Conservation (phyloP, 2,329 filamentous ascomycete species). For the Macrophomina tecta region DNA sequence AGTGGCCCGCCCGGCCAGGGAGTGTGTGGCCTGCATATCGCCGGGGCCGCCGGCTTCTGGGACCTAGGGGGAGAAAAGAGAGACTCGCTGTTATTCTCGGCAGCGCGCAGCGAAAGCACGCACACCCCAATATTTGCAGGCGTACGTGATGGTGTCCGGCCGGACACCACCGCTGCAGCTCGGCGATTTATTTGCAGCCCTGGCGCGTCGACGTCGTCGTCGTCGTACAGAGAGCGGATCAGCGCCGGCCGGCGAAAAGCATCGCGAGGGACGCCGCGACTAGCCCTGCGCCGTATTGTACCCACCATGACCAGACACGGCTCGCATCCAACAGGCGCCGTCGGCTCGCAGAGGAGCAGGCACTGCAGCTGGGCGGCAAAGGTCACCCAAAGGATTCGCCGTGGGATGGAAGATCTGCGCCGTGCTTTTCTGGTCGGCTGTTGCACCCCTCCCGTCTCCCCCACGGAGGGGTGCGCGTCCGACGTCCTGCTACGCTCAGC, state of each 20-base stretch:
- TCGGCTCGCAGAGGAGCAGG: neutral
- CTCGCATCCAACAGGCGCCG: neutral
- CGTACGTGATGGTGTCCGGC: neutral
- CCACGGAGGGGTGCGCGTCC: conserved; percentile 8
- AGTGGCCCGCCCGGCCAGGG: conserved; percentile 1
- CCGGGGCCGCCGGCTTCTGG: neutral
- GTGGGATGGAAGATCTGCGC: neutral
- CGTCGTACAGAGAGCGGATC: no score
- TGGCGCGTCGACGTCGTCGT: no score
- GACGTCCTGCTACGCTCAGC: neutral
- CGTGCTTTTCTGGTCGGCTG: conserved; percentile 1
- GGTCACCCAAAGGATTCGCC: neutral
- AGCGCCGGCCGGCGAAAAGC: no score
- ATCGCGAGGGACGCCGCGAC: no score
- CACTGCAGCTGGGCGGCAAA: neutral
- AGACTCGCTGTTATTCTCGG: conserved; percentile 8
- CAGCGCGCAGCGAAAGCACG: neutral
- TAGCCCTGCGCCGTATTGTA: no score
- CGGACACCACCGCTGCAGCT: conserved; percentile 10
- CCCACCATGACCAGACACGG: no score
- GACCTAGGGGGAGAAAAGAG: neutral
- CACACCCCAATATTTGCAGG: conserved; percentile 11
- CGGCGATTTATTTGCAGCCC: no score
- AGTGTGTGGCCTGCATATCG: neutral
- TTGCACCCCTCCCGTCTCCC: neutral